phyloP scores from a whole-genome alignment of 2,329 filamentous ascomycete species.

The Hypoxylon sp. region DNA sequence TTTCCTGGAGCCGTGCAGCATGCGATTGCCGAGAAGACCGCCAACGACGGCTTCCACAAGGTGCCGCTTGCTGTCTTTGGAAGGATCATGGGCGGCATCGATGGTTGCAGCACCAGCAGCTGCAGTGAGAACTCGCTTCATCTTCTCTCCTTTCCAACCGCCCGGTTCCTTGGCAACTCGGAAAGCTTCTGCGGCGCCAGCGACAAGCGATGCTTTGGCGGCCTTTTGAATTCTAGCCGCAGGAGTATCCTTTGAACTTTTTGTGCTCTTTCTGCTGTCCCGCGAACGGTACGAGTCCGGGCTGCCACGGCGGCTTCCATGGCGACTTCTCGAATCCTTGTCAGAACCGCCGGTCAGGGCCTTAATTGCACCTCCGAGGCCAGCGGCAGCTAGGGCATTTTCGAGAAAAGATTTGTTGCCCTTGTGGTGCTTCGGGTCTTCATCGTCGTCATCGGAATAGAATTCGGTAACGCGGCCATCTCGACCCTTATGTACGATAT shows the following conservation, averaged over 20 bases:
- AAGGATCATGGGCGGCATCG: conserved; percentile 80
- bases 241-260: conserved; percentile 60
- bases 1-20: conserved; percentile 84
- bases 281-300: conserved; percentile 69
- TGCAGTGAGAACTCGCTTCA: conserved; percentile 90
- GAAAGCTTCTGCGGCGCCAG: conserved; percentile 93
- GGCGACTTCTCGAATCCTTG: conserved; percentile 54
- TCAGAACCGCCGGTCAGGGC: conserved; percentile 67
- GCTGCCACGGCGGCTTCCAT: conserved; percentile 57
- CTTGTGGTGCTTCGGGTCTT: conserved; percentile 69
- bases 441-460: conserved; percentile 70
- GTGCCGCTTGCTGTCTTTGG: conserved; percentile 84
- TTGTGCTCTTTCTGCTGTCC: conserved; percentile 58
- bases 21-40: conserved; percentile 86
- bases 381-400: conserved; percentile 73
- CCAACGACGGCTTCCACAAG: conserved; percentile 90
- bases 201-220: conserved; percentile 90
- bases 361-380: conserved; percentile 73
- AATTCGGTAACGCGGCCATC: conserved; percentile 68
- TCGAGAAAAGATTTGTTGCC: conserved; percentile 76
- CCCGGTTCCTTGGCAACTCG: conserved; percentile 90
- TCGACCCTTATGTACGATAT: conserved; percentile 68
- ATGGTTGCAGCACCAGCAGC: conserved; percentile 89
- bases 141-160: conserved; percentile 91
- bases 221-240: conserved; percentile 82